Conservation (phyloP, 2,329 filamentous ascomycete species). For the Trichoderma guizhouense region DNA sequence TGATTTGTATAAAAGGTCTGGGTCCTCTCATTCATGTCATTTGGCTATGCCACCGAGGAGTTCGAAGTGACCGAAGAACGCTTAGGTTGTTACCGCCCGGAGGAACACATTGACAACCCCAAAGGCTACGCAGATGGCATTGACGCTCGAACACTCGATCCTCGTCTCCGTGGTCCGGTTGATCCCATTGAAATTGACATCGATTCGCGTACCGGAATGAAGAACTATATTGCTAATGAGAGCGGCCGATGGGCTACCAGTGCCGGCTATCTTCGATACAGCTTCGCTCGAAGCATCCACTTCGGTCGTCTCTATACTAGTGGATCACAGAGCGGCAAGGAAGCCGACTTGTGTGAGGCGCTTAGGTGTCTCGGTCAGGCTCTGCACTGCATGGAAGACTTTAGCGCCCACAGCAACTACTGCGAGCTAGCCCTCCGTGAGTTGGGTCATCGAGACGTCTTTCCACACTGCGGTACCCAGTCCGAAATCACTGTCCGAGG, state of each 20-base stretch:
- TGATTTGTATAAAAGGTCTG: conserved; percentile 50
- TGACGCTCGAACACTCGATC: conserved; percentile 80
- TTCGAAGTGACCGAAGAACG: conserved; percentile 81
- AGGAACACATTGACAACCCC: conserved; percentile 73
- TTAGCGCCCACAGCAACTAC: conserved; percentile 80
- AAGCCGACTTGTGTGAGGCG: conserved; percentile 77
- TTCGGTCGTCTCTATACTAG: conserved; percentile 72
- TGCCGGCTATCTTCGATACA: conserved; percentile 76
- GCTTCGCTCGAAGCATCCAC: conserved; percentile 70
- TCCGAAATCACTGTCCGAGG: conserved; percentile 63
- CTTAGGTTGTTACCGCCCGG: conserved; percentile 75
- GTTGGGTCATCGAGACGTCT: conserved; percentile 76
- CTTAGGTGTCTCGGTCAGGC: conserved; percentile 72
- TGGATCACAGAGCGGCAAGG: conserved; percentile 61
- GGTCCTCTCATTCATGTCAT: conserved; percentile 77
- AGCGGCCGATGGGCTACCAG: conserved; percentile 84
- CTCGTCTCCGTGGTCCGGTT: conserved; percentile 77
- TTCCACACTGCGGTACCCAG: conserved; percentile 66
- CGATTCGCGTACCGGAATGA: conserved; percentile 84
- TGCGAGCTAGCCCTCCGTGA: conserved; percentile 74
- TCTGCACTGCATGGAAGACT: conserved; percentile 76
- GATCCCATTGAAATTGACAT: conserved; percentile 67
- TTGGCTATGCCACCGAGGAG: conserved; percentile 81
- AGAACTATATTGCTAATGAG: conserved; percentile 98
- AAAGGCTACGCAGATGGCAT: conserved; percentile 81